These are phyloP conservation scores for Globisporangium rhizosaccharum DNA, from an alignment of 352 stramenopile genomes.

Conservation along the genomic window DNA sequence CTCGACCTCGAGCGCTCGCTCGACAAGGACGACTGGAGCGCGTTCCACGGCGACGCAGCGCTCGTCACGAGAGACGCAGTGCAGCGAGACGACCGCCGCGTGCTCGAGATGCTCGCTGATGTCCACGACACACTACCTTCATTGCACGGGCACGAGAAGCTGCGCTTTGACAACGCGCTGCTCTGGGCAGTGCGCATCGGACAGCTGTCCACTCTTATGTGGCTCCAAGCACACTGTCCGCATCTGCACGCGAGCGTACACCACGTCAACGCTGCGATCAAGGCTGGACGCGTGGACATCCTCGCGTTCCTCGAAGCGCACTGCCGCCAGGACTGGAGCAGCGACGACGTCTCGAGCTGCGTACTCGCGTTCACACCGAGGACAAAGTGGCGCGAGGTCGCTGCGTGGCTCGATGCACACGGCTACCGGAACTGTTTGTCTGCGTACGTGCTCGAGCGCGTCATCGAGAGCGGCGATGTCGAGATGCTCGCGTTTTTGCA, in stretches of 20 bases:
- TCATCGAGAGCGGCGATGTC: conserved; percentile 6
- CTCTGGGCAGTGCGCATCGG: conserved; percentile 3
- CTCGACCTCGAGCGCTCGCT: conserved; percentile 6
- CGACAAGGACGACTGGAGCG: conserved; percentile 6
- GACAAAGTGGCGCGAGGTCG: conserved; percentile 1
- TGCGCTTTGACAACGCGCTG: conserved; percentile 5
- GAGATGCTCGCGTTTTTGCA: conserved; percentile 7
- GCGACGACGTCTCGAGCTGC: conserved; percentile 3
- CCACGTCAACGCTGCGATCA: conserved; percentile 4
- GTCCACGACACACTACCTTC: not conserved
- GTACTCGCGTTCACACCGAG: conserved; percentile 4
- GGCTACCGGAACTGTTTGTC: conserved; percentile 8
- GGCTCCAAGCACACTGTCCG: not conserved
- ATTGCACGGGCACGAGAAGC: not conserved
- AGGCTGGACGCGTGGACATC: conserved; percentile 2
- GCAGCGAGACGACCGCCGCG: not conserved
- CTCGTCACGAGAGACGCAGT: conserved; percentile 4
- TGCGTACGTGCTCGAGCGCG: conserved; percentile 8
- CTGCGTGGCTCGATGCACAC: conserved; percentile 4
- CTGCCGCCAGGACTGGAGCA: not conserved
- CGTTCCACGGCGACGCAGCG: conserved; percentile 1
- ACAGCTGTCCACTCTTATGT: not conserved
- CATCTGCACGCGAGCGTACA: not conserved
- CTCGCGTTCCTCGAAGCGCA: conserved; percentile 1
- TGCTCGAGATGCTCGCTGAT: conserved; percentile 5